A percentile compares a stretch with the other conserved stretches of the same genome.
Conservation (phyloP, 768 basidiomycete species). For the Podaxis sp. region DNA sequence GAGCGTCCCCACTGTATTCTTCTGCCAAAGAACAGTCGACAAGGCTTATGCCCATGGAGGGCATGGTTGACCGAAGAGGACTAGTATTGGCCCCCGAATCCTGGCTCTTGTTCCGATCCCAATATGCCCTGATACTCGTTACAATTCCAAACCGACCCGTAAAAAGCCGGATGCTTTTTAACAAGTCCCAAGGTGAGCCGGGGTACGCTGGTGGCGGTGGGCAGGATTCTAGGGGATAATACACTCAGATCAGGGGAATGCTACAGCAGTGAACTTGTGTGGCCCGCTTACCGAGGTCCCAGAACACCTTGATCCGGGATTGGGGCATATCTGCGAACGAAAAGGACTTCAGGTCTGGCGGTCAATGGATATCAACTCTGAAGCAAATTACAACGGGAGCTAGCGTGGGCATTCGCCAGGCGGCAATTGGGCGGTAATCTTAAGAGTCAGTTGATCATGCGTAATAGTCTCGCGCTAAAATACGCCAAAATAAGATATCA, state of each 20-base stretch:
- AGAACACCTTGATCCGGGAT: slow-evolving; percentile 12
- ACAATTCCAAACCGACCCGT: slow-evolving; percentile 8
- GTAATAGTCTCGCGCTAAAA: neutral
- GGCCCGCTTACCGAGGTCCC: slow-evolving; percentile 17
- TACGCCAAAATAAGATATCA: too few relatives aligned
- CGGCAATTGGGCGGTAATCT: neutral
- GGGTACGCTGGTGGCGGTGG: slow-evolving; percentile 4
- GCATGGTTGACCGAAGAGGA: slow-evolving; percentile 1
- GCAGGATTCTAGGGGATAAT: slow-evolving; percentile 5
- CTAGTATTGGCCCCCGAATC: neutral
- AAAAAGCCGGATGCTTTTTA: slow-evolving; percentile 7
- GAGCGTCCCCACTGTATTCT: slow-evolving; percentile 2
- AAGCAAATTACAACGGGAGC: neutral
- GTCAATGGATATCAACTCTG: neutral
- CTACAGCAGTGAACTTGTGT: neutral
- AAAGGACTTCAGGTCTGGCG: neutral
- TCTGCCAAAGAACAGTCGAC: slow-evolving; percentile 4
- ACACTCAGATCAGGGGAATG: neutral
- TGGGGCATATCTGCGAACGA: neutral
- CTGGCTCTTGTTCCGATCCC: too few relatives aligned
- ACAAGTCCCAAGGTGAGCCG: slow-evolving; percentile 11
- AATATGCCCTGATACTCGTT: slow-evolving; percentile 3
- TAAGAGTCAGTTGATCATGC: neutral
- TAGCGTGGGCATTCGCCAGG: neutral
- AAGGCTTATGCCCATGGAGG: slow-evolving; percentile 9